These are phyloP conservation scores for Moricandia moricandioides DNA, from an alignment of 345 rosid genomes.

Conservation along the genomic window DNA sequence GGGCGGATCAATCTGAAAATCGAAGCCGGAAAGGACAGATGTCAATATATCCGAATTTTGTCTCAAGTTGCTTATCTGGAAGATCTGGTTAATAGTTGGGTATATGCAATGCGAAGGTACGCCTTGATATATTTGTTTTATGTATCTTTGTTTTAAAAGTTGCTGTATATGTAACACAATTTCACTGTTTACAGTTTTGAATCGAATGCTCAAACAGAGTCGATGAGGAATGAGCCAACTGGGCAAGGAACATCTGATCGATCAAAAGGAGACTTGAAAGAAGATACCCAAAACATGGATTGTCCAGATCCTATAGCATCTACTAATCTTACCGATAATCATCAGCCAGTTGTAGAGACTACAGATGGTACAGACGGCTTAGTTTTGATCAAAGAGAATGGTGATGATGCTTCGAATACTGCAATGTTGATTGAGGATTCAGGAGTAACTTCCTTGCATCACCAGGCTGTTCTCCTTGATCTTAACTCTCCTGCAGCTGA, in stretches of 20 bases:
- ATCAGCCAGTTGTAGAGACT: constrained; percentile 19
- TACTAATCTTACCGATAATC: constrained; percentile 11
- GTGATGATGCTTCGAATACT: constrained; percentile 16
- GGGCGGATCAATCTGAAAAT: constrained; percentile 66
- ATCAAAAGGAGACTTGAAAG: constrained; percentile 34
- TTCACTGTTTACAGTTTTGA: constrained; percentile 64
- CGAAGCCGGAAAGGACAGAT: constrained; percentile 78
- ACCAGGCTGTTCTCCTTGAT: constrained; percentile 31
- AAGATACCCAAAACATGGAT: constrained; percentile 34
- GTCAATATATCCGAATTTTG: constrained; percentile 63
- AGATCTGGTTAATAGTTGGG: constrained; percentile 92
- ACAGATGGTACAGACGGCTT: constrained; percentile 22
- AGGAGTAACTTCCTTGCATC: constrained; percentile 4
- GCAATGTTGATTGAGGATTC: constrained; percentile 26
- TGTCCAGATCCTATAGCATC: constrained; percentile 28
- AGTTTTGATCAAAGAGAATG: constrained; percentile 23
- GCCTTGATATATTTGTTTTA: constrained; percentile 1
- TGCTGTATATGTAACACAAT: constrained; percentile 30
- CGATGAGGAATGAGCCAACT: constrained; percentile 33
- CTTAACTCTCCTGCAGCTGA: constrained; percentile 39
- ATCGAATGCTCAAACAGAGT: constrained; percentile 44
- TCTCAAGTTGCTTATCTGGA: constrained; percentile 94
- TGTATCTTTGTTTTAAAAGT: constrained; percentile 17
- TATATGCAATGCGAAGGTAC: constrained; percentile 78
- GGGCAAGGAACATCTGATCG: constrained; percentile 32